Conservation (phyloP, 768 basidiomycete genomes). For the Suillus subaureus region DNA sequence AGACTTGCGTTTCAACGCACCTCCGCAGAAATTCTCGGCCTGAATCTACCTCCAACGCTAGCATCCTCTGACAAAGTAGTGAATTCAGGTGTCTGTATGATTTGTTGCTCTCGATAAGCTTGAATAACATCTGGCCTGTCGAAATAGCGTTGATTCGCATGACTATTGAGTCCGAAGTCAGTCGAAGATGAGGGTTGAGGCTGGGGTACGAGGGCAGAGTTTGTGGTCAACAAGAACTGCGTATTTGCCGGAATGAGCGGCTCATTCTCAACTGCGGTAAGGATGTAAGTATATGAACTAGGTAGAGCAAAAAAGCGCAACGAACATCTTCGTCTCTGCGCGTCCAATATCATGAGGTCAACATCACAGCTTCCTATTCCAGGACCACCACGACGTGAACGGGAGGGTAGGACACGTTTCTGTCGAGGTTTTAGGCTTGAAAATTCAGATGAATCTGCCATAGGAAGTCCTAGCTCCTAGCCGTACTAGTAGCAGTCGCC, state of each 20-base stretch:
- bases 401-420: constrained; percentile 81
- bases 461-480: constrained; percentile 14
- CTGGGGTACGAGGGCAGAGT: constrained; percentile 51
- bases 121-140: constrained; percentile 75
- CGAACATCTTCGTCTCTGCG: constrained; percentile 75
- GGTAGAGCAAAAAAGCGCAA: constrained; percentile 18
- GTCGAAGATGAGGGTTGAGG: constrained; percentile 42
- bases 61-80: constrained; percentile 47
- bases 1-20: constrained; percentile 44
- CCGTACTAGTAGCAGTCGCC: neutral
- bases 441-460: constrained; percentile 39
- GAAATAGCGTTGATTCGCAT: constrained; percentile 73
- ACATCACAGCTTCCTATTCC: constrained; percentile 79
- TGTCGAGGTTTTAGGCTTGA: constrained; percentile 48
- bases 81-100: constrained; percentile 82
- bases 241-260: constrained; percentile 69
- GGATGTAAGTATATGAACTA: constrained; percentile 22
- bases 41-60: constrained; percentile 66
- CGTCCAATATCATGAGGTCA: constrained; percentile 84
- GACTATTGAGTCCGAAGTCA: constrained; percentile 51
- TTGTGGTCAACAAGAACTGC: constrained; percentile 73
- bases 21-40: constrained; percentile 69
- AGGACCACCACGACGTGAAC: constrained; percentile 78
- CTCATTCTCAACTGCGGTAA: constrained; percentile 62
- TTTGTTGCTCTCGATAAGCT: constrained; percentile 66